phyloP scores from a whole-genome alignment of 129 eudicot genomes.

The Helianthus tuberosus region DNA sequence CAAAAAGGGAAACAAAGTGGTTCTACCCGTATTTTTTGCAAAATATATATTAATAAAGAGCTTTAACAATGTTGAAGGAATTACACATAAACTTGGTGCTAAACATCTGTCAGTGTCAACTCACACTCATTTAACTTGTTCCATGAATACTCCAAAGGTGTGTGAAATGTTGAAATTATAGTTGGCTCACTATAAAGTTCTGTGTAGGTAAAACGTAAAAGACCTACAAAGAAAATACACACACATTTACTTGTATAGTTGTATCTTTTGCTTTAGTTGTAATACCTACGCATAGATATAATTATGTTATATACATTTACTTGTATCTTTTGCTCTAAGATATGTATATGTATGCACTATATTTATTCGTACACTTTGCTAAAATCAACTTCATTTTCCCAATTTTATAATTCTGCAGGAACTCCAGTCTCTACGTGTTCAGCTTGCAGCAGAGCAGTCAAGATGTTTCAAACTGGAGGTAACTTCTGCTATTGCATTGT shows the following conservation, averaged over 20 bases:
- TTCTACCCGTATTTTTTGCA: no score
- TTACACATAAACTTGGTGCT: no score
- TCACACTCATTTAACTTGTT: neutral
- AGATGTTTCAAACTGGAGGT: conserved; percentile 99
- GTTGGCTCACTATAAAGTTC: no score
- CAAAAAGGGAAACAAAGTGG: no score
- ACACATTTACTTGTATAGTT: neutral
- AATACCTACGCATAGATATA: neutral
- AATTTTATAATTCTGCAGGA: conserved; percentile 56
- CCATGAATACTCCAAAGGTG: neutral
- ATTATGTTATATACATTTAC: neutral
- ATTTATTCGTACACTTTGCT: neutral
- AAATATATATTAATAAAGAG: no score
- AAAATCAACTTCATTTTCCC: neutral
- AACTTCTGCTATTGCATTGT: conserved; percentile 6
- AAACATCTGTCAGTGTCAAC: neutral
- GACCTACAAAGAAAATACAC: no score
- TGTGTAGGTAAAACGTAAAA: no score
- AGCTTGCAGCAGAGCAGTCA: conserved; percentile 92
- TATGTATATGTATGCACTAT: neutral
- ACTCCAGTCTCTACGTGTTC: conserved; percentile 93
- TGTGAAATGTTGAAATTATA: neutral
- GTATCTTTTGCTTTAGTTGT: no score
- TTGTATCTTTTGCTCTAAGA: no score
- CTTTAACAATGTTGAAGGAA: no score